phyloP scores from a whole-genome alignment of 352 stramenopile genomes.

The Phytophthora aleatoria region DNA sequence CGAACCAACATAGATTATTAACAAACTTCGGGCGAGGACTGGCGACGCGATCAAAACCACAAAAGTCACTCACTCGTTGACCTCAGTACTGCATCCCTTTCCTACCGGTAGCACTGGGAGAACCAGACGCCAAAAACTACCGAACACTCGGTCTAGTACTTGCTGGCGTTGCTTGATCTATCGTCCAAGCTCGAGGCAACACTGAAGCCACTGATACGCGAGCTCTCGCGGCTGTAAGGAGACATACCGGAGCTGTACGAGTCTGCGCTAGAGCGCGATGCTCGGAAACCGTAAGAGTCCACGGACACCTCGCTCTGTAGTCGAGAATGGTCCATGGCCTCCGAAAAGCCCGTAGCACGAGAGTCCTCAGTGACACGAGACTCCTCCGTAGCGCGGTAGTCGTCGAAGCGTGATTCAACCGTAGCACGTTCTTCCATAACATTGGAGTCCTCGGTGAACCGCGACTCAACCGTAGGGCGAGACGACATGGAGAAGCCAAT shows the following conservation, averaged over 20 bases:
- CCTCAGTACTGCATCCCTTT: slow-evolving; percentile 19
- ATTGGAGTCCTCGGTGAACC: slow-evolving; percentile 31
- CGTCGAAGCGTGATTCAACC: slow-evolving; percentile 28
- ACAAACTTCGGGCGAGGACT: slow-evolving; percentile 17
- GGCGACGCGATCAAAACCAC: slow-evolving; percentile 24
- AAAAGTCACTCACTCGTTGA: slow-evolving; percentile 32
- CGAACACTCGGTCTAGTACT: slow-evolving; percentile 29
- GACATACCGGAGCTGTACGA: slow-evolving; percentile 74
- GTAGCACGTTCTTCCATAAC: slow-evolving; percentile 18
- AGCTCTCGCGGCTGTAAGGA: slow-evolving; percentile 63
- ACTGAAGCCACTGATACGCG: slow-evolving; percentile 67
- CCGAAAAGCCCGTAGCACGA: slow-evolving; percentile 44
- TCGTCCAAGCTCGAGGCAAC: slow-evolving; percentile 39
- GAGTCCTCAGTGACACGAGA: slow-evolving; percentile 30
- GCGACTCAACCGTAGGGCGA: slow-evolving; percentile 33
- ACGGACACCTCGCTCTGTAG: slow-evolving; percentile 69
- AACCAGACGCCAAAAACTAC: slow-evolving; percentile 31
- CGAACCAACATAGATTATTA: slow-evolving; percentile 31
- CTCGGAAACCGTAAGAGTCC: slow-evolving; percentile 72
- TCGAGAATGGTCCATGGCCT: slow-evolving; percentile 46
- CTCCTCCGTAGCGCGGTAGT: slow-evolving; percentile 35
- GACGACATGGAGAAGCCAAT: slow-evolving; percentile 50
- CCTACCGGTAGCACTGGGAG: slow-evolving; percentile 17
- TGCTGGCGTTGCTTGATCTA: slow-evolving; percentile 34
- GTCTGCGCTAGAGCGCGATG: slow-evolving; percentile 56